Evolutionary conservation across 108 stramenopile species (phyloP), one percentile per base, ranked within the genome.

Genomic region (Skeletonema costatum): DNA sequence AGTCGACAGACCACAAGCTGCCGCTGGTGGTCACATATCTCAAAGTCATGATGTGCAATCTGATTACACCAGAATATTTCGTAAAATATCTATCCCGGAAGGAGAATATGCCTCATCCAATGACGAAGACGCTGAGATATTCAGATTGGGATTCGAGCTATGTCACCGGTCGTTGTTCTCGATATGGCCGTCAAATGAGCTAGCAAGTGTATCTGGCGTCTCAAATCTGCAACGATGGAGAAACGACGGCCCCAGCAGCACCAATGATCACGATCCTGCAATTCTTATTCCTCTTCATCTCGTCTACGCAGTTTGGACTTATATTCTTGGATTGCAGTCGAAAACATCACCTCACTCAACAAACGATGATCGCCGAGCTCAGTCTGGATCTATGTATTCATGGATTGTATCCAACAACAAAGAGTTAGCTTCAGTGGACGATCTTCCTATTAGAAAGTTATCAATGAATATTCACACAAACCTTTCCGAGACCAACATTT

Each of bases 331-430:
- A 42, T 56, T 70, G 17, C 51, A 77, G 3, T 46, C 44, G 44
- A 46, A 16, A 46, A n/a, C 44, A 46, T 46, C 19, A n/a, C 50
- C 3, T 29, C 32, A 32, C 13, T 41, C 38, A 48, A 32, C 39
- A 42, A 42, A 63, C 14, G n/a, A 9, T 44, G 38, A 53, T 51
- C 30, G 33, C 7, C 62, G 67, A 35, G 33, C 63, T 69, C 60
- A 46, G 44, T 63, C 63, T n/a, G 73, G 80, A 36, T 62, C 38
- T 19, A 60, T 75, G 60, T 81, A 81, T 66, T 66, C 73, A 53
- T 81, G 80, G 80, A 64, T 75, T 58, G 50, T 82, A 2, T 75
- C 81, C 2, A 71, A 75, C 58, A 66, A 71, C 59, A 53, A 48
- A 56, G 41, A 72, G 16, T 38, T 75, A 32, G 58, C 74, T 53